phyloP scores from a whole-genome alignment of 352 stramenopile species.

The Blastocystis sp. region DNA sequence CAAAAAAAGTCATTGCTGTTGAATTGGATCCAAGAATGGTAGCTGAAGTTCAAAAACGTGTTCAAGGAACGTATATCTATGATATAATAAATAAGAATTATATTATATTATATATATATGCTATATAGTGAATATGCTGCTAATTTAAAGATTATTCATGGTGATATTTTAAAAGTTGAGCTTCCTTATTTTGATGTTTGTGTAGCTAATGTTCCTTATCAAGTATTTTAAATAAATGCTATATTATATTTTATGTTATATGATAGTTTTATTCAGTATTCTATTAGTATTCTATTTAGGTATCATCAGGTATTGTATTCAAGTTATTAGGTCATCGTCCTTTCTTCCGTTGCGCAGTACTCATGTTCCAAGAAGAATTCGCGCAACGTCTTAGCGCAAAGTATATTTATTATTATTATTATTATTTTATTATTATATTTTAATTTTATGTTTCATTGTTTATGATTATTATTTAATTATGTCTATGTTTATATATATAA shows the following conservation, averaged over 20 bases:
- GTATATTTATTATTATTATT: slow-evolving; percentile 40
- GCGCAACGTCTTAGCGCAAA: slow-evolving; percentile 85
- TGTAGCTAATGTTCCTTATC: slow-evolving; percentile 95
- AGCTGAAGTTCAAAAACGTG: slow-evolving; percentile 88
- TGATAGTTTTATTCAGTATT: too few species aligned
- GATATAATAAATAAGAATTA: slow-evolving; percentile 24
- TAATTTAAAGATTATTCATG: slow-evolving; percentile 92
- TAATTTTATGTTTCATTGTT: slow-evolving; percentile 36
- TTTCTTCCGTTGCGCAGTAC: slow-evolving; percentile 91
- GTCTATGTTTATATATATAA: too few species aligned
- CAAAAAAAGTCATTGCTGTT: slow-evolving; percentile 87
- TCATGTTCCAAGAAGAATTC: slow-evolving; percentile 99
- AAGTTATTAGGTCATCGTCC: slow-evolving; percentile 86
- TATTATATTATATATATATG: slow-evolving; percentile 30
- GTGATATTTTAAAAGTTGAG: slow-evolving; percentile 91
- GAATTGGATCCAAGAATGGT: slow-evolving; percentile 97
- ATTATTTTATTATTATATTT: background rate
- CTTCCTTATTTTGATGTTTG: slow-evolving; percentile 97
- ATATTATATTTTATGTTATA: background rate
- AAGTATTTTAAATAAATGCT: slow-evolving; percentile 46
- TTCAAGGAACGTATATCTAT: slow-evolving; percentile 73
- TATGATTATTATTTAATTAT: too few species aligned
- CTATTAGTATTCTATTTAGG: slow-evolving; percentile 54
- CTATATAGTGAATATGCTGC: slow-evolving; percentile 55
- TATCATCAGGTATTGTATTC: slow-evolving; percentile 92